Evolutionary conservation across 148 eudicot genomes (phyloP), one percentile per base, ranked within the genome.

Genomic region (Mesembryanthemum crystallinum): DNA sequence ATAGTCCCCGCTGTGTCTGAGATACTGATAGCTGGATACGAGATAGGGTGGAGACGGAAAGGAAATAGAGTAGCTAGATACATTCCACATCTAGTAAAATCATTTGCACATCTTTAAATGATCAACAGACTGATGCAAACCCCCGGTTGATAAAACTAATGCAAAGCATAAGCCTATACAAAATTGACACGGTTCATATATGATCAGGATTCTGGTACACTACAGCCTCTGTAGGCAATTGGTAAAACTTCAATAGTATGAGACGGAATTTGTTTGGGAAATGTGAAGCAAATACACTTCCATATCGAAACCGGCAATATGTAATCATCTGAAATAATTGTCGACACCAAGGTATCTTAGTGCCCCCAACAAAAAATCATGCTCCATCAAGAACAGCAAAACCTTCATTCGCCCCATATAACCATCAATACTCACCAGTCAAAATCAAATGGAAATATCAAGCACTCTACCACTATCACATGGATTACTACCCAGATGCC

Each of bases 391-490:
- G 27, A 18, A 43, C 30, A 55, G 43, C 67, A 28, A 76, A 39
- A 76, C 49, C 64, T 58, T 23, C 45, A 59, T 42, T 27, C 27
- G 39, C 35, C 67, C 58, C 54, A 61, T 23, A 57, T 2, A 55
- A 75, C 64, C 43, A 68, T 32, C 68, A 47, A 47, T 1, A 68
- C 23, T 27, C 66, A 58, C 28, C 55, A 21, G 30, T n/a, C 62
- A 13, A 57, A 32, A 45, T 10, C 60, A 64, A 32, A 57, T 15
- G 32, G 60, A 25, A 65, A 27, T 32, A 49, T 69, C 37, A 25
- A 27, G 60, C n/a, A 24, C 29, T 43, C 15, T 8, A 4, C 39
- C 76, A 71, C 67, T 17, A 8, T 55, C 76, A 71, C 73, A 66
- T 60, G 35, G 28, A 7, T 4, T 21, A 62, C 29, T 15, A 61